Evolutionary conservation across 371 early-diverging fungal species (phyloP), one percentile per base, ranked within the genome.

Genomic region (Cokeromyces recurvatus): DNA sequence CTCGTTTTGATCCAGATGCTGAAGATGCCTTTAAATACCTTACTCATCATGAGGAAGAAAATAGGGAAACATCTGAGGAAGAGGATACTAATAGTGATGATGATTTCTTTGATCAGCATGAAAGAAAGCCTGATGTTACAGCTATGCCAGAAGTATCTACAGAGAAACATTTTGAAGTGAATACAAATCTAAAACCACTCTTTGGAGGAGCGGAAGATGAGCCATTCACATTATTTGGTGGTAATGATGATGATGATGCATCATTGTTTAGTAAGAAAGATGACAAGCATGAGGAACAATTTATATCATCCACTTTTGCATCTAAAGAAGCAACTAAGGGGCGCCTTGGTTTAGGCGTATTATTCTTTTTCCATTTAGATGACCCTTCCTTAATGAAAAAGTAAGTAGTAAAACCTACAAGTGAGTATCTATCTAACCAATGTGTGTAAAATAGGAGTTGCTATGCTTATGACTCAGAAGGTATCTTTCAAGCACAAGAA

Each of bases 171-270:
- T 75, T 61, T 35, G 60, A 63, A 46, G 70, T 76, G 4, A 76
- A 72, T 42, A 59, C 70, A n/a, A 72, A 81, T 38, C 53, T 81
- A 38, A 81, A 79, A 48, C 79, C 82, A 12, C 61, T 81, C 21
- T 81, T 81, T 55, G 74, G 77, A 3, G 72, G 62, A 16, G 42
- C 67, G 11, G 62, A 61, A 23, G 69, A 57, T 34, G 46, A 53
- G 19, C 59, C 71, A 4, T 81, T 81, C 43, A 78, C 70, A 29
- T 31, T 81, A 22, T 81, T 81, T 64, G 82, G 79, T 27, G 69
- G 53, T 8, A 59, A 53, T 12, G 59, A 64, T 16, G 55, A 60
- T 2, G 48, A 50, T 0, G 59, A 51, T 8, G n/a, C n/a, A n/a
- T n/a, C 43, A 47, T 15, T 44, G 15, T 55, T 38, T 25, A 34